A percentile compares a stretch with the other conserved stretches of the same genome.
Evolutionary conservation across 2,329 filamentous ascomycete genomes (phyloP).

Genomic region (Ceratocystis colombiana): DNA sequence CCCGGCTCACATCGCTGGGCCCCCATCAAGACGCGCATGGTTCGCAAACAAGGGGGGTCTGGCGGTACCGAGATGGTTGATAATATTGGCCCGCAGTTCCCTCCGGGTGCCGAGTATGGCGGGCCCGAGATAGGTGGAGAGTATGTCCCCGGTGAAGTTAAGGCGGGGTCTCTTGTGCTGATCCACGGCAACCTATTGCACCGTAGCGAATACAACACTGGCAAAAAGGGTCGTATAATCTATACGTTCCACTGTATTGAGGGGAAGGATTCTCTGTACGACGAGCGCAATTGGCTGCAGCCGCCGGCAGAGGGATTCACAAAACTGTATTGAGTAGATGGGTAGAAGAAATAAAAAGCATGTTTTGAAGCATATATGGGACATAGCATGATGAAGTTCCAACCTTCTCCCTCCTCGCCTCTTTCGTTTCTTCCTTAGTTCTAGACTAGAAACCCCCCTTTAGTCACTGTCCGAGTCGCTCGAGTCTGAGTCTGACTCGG

Average conservation of each 20-base stretch:
- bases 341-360: background rate
- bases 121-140: constrained; percentile 36
- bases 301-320: constrained; percentile 73
- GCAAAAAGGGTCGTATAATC: constrained; percentile 77
- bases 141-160: constrained; percentile 76
- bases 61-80: constrained; percentile 59
- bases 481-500: constrained; percentile 30
- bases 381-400: background rate
- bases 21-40: constrained; percentile 62
- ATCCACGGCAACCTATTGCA: constrained; percentile 95
- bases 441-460: background rate
- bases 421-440: too few relatives aligned
- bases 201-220: constrained; percentile 89
- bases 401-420: background rate
- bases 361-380: constrained; percentile 13
- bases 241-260: constrained; percentile 98
- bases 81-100: constrained; percentile 58
- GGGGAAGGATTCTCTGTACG: constrained; percentile 61
- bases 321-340: constrained; percentile 40
- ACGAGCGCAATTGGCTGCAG: constrained; percentile 87
- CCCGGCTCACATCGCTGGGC: constrained; percentile 70
- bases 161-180: constrained; percentile 78
- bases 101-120: constrained; percentile 40
- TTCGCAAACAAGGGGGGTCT: constrained; percentile 47
- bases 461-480: constrained; percentile 29